phyloP scores from a whole-genome alignment of 208 protist species.

The Spongospora subterranea region DNA sequence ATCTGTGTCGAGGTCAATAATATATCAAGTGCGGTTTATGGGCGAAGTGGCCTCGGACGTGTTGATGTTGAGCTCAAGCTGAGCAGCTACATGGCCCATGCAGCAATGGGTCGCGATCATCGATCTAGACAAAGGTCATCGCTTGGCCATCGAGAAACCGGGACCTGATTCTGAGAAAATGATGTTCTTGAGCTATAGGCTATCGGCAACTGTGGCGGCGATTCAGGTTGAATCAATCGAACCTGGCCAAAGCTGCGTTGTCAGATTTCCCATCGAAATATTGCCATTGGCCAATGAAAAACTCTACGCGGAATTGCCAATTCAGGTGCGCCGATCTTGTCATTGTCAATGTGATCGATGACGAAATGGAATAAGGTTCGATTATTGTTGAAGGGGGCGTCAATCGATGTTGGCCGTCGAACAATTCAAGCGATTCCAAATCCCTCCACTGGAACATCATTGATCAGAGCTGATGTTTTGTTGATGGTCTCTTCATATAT shows the following conservation, averaged over 20 bases:
- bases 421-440: neutral
- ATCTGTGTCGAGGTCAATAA: no score
- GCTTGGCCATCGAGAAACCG: no score
- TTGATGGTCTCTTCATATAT: neutral
- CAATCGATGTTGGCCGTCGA: neutral
- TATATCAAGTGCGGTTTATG: neutral
- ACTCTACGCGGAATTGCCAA: neutral
- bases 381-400: neutral
- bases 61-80: neutral
- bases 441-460: neutral
- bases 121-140: no score
- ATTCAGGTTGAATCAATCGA: neutral
- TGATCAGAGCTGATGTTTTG: neutral
- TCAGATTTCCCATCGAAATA: neutral
- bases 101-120: no score
- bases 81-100: neutral
- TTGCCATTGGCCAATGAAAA: neutral
- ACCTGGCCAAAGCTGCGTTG: neutral
- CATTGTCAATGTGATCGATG: neutral
- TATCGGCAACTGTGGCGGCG: neutral
- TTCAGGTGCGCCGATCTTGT: neutral
- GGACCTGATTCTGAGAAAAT: no score
- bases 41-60: neutral
- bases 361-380: neutral
- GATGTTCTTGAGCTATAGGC: no score